Conservation (phyloP, 2,329 filamentous ascomycete genomes). For the Fusarium annulatum region DNA sequence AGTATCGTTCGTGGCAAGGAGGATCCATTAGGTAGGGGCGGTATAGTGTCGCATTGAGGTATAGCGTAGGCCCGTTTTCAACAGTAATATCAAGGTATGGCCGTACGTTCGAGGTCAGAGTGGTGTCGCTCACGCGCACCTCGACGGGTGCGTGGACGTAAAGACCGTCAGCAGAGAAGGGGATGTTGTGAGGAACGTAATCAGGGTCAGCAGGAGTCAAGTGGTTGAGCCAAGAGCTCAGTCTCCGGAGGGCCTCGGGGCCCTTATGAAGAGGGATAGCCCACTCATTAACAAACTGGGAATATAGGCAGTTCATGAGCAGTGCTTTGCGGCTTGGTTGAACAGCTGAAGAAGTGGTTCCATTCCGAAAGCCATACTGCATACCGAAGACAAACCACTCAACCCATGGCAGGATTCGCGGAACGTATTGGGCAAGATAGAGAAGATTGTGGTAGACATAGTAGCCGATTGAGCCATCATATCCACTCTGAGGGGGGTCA, state of each 20-base stretch:
- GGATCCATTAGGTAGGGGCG: slow-evolving; percentile 83
- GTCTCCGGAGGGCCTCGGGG: slow-evolving; percentile 83
- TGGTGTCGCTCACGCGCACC: slow-evolving; percentile 84
- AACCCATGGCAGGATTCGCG: slow-evolving; percentile 83
- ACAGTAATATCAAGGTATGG: slow-evolving; percentile 76
- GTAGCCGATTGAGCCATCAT: slow-evolving; percentile 84
- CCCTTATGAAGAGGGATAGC: slow-evolving; percentile 87
- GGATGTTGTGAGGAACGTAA: slow-evolving; percentile 76
- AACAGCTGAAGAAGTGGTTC: slow-evolving; percentile 75
- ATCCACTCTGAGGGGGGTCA: slow-evolving; percentile 76
- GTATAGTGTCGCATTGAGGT: slow-evolving; percentile 91
- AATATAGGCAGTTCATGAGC: slow-evolving; percentile 97
- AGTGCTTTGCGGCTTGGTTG: slow-evolving; percentile 84
- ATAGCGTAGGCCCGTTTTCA: slow-evolving; percentile 77
- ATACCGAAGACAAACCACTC: slow-evolving; percentile 98
- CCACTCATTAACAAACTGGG: slow-evolving; percentile 99
- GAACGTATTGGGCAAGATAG: slow-evolving; percentile 80
- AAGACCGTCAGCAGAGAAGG: slow-evolving; percentile 80
- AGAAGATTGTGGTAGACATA: slow-evolving; percentile 93
- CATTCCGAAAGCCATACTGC: slow-evolving; percentile 91
- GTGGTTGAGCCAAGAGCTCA: slow-evolving; percentile 85
- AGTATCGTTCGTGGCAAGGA: slow-evolving; percentile 80
- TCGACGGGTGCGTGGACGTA: slow-evolving; percentile 93
- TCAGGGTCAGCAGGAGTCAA: slow-evolving; percentile 70
- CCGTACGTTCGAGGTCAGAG: slow-evolving; percentile 50